A percentile compares a stretch with the other conserved stretches of the same genome.
Evolutionary conservation across 495 filamentous ascomycete genomes (phyloP).

Genomic region (Pyrenopolyporus hunteri): DNA sequence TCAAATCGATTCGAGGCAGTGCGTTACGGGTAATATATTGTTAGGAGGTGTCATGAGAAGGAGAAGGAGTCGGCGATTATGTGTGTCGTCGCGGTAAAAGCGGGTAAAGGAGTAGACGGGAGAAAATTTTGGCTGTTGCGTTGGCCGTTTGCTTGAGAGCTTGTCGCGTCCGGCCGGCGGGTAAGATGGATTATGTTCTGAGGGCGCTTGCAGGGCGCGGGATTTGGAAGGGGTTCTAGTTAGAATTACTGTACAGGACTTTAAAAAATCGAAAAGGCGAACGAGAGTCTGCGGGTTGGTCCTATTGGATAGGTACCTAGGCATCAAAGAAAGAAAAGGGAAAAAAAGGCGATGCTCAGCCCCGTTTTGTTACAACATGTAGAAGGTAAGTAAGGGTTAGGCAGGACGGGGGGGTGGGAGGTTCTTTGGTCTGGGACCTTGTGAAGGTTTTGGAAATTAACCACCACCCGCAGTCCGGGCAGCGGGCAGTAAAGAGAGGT

Average conservation of each 20-base stretch:
- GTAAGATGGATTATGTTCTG: slow-evolving; percentile 19
- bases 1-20: neutral
- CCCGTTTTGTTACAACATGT: slow-evolving; percentile 19
- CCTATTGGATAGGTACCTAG: no score
- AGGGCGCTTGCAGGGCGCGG: no score
- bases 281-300: no score
- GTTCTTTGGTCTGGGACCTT: neutral
- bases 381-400: no score
- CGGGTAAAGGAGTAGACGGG: neutral
- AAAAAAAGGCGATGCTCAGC: slow-evolving; percentile 27
- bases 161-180: slow-evolving; percentile 29
- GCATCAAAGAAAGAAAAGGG: neutral
- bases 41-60: slow-evolving; percentile 3
- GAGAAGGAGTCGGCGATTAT: slow-evolving; percentile 11
- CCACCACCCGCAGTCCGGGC: slow-evolving; percentile 9
- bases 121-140: slow-evolving; percentile 1
- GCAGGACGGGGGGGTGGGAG: no score
- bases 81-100: slow-evolving; percentile 9
- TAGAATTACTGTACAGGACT: no score
- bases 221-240: no score
- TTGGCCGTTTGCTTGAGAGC: slow-evolving; percentile 3
- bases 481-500: no score
- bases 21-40: slow-evolving; percentile 6
- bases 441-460: slow-evolving; percentile 38
- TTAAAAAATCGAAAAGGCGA: neutral